Evolutionary conservation across 1,139 yeast genomes (phyloP).

Genomic region (Candida tetrigidarum): DNA sequence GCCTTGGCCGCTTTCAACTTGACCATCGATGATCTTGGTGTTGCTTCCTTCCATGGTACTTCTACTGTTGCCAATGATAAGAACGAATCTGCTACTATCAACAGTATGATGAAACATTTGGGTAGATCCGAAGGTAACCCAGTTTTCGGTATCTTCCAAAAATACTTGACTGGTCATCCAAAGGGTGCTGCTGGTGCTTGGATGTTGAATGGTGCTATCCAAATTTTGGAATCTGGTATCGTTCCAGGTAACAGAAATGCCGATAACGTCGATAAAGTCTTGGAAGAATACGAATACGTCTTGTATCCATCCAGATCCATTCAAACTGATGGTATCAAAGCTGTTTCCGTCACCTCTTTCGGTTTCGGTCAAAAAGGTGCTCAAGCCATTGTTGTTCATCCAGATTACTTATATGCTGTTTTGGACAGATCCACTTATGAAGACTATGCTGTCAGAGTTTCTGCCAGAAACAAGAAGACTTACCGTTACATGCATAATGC

Average conservation of each 20-base stretch:
- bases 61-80: conserved; percentile 98
- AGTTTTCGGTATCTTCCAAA: conserved; percentile 97
- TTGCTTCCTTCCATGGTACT: conserved; percentile 99
- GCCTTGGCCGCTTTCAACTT: conserved; percentile 93
- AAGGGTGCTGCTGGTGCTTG: conserved; percentile 99
- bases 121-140: conserved; percentile 99
- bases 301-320: conserved; percentile 93
- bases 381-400: conserved; percentile 88
- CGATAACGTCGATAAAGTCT: conserved; percentile 84
- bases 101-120: conserved; percentile 90
- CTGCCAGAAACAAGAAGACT: conserved; percentile 83
- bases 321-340: conserved; percentile 97
- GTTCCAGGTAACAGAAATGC: conserved; percentile 99
- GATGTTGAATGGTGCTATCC: conserved; percentile 99
- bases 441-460: conserved; percentile 71
- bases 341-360: conserved; percentile 94
- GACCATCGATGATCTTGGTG: conserved; percentile 93
- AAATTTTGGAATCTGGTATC: conserved; percentile 87
- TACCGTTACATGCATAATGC: conserved; percentile 98
- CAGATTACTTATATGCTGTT: conserved; percentile 90
- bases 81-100: conserved; percentile 92
- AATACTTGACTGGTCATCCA: conserved; percentile 99
- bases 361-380: conserved; percentile 99
- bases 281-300: conserved; percentile 85
- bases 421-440: conserved; percentile 73